Base-by-base conservation (phyloP, 176 grass and related monocot species). In the Oropetium thomaeum region DNA sequence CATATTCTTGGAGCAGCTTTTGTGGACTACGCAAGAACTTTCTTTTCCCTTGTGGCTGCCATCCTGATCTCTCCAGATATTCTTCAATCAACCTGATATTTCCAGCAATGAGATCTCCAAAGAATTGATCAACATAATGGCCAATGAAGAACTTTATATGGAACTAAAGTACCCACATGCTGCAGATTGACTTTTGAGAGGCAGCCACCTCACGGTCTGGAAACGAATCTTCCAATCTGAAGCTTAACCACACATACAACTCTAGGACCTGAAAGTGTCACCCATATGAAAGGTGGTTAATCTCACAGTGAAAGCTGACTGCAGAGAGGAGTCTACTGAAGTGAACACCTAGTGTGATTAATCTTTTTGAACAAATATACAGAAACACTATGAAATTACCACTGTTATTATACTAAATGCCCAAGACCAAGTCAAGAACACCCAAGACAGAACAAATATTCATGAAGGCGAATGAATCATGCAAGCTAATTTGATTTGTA, bases 161-260 rank as follows among this genome's bases (percentile, higher is more conserved):
- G 15, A 71, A 61, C 29, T 35, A 38, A 38, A 65, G 31, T 16
- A 51, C 88, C 85, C 70, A 98, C 95, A 98, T 85, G 86, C 95
- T 98, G 75, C 95, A 98, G 43, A 94, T 87, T 42, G 91, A 87
- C 81, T 94, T 98, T 65, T 94, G 95, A 27, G 88, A 93, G 70
- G 84, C 81, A n/a, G 95, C 91, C 71, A 94, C 48, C 67, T 89
- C 90, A 77, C 67, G 84, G 51, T 98, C 95, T 83, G 95, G 95
- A 83, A 91, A 98, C 60, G 91, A 98, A 65, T 98, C 88, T 11
- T 98, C 95, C 72, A 92, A 58, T 74, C 84, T 89, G 83, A 81
- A 98, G 75, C 95, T 94, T 65, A 98, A 92, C 89, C 95, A 98
- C 67, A 94, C 95, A 92, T 98, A 98, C 31, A 98, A 79, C 86